These are phyloP conservation scores for Phaeotremella fagi DNA, from an alignment of 768 basidiomycete genomes.

Conservation along the genomic window DNA sequence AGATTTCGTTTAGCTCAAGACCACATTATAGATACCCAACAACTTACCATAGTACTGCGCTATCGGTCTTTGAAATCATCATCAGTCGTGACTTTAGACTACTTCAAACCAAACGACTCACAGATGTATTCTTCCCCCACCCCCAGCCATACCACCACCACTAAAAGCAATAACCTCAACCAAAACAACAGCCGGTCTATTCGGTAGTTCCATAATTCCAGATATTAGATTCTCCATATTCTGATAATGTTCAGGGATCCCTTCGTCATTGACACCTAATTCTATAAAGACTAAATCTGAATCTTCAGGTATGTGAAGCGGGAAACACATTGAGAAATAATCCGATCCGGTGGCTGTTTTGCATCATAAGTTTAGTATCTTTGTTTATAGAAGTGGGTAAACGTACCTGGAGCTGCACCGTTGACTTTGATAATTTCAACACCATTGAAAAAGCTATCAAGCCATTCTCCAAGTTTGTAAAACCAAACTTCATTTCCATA, in stretches of 20 bases:
- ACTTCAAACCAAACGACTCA: slow-evolving; percentile 8
- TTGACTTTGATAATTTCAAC: slow-evolving; percentile 29
- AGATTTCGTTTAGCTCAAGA: not conserved
- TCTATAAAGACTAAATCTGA: slow-evolving; percentile 47
- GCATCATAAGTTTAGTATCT: no score
- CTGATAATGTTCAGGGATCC: slow-evolving; percentile 41
- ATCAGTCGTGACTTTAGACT: not conserved
- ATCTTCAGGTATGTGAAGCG: slow-evolving; percentile 41
- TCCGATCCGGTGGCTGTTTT: slow-evolving; percentile 45
- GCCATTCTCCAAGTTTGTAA: slow-evolving; percentile 39
- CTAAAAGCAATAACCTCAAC: slow-evolving; percentile 45
- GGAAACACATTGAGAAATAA: slow-evolving; percentile 47
- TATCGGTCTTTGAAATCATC: slow-evolving; percentile 27
- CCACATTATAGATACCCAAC: not conserved
- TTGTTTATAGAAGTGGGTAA: no score
- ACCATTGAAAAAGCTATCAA: slow-evolving; percentile 28
- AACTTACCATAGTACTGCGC: slow-evolving; percentile 44
- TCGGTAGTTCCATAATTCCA: slow-evolving; percentile 38
- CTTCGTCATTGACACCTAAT: slow-evolving; percentile 47
- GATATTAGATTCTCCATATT: slow-evolving; percentile 48
- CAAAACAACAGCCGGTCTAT: slow-evolving; percentile 43
- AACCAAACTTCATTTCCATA: slow-evolving; percentile 38
- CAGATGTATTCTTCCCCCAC: slow-evolving; percentile 45
- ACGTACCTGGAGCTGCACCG: slow-evolving; percentile 44
- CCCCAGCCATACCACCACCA: slow-evolving; percentile 42